These are phyloP conservation scores for Podila verticillata DNA, from an alignment of 192 early-diverging fungal species.

Conservation along the genomic window DNA sequence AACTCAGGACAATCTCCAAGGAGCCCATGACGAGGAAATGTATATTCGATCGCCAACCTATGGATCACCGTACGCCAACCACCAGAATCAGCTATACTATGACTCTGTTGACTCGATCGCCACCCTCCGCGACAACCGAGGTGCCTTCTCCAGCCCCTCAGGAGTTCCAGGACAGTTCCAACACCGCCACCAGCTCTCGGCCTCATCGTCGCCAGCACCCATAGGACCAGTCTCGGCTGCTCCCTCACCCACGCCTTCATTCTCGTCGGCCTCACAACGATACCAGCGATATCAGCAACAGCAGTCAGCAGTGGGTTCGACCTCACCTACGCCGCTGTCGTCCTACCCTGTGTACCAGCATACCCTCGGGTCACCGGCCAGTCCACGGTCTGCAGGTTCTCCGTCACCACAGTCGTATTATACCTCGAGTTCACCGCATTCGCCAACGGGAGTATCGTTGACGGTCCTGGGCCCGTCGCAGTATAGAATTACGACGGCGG, in stretches of 20 bases:
- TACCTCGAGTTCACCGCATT: background rate
- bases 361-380: background rate
- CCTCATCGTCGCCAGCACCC: conserved; percentile 6
- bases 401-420: background rate
- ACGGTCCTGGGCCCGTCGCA: conserved; percentile 26
- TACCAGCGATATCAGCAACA: conserved; percentile 11
- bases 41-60: background rate
- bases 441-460: background rate
- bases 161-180: background rate
- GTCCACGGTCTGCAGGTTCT: background rate
- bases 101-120: conserved; percentile 38
- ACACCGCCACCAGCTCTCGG: background rate
- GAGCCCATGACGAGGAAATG: background rate
- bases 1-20: no score
- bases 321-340: background rate
- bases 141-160: background rate
- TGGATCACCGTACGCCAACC: background rate
- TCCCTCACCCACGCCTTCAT: background rate
- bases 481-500: conserved; percentile 12
- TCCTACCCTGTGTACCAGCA: background rate
- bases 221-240: background rate
- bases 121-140: conserved; percentile 2
- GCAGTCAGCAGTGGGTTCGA: conserved; percentile 7
- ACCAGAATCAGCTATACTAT: conserved; percentile 13
- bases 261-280: background rate